Conservation (phyloP, 352 stramenopile species). For the Phytophthora lateralis region DNA sequence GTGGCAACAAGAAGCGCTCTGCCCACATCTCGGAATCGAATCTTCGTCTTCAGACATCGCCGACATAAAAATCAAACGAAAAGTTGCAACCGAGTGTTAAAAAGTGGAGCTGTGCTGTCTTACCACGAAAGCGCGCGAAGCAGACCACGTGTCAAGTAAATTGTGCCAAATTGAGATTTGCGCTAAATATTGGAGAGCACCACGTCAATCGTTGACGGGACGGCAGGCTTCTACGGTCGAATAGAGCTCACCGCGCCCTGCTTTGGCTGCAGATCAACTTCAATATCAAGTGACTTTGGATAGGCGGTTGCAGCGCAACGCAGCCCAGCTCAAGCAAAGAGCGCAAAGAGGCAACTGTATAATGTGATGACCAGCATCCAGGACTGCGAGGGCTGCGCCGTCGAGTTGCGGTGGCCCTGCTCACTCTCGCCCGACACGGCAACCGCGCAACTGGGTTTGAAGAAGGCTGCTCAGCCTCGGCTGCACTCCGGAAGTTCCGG, state of each 20-base stretch:
- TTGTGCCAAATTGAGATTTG: conserved; percentile 7
- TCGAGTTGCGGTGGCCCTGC: conserved; percentile 6
- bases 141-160: background rate
- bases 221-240: conserved; percentile 2
- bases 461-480: conserved; percentile 11
- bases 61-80: conserved; percentile 6
- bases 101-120: background rate
- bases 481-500: conserved; percentile 11
- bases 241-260: conserved; percentile 8
- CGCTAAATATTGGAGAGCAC: conserved; percentile 6
- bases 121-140: background rate
- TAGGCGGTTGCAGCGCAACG: conserved; percentile 14
- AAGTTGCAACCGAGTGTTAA: background rate
- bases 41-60: conserved; percentile 4
- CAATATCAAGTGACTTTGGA: conserved; percentile 32
- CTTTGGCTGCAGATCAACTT: conserved; percentile 18
- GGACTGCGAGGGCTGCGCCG: background rate
- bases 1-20: background rate
- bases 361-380: conserved; percentile 19
- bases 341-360: conserved; percentile 6
- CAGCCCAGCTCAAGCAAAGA: conserved; percentile 7
- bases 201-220: background rate
- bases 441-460: conserved; percentile 23
- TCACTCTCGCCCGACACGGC: background rate
- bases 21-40: conserved; percentile 2